phyloP scores from a whole-genome alignment of 257 asterid genomes.

The Ilex aquifolium region DNA sequence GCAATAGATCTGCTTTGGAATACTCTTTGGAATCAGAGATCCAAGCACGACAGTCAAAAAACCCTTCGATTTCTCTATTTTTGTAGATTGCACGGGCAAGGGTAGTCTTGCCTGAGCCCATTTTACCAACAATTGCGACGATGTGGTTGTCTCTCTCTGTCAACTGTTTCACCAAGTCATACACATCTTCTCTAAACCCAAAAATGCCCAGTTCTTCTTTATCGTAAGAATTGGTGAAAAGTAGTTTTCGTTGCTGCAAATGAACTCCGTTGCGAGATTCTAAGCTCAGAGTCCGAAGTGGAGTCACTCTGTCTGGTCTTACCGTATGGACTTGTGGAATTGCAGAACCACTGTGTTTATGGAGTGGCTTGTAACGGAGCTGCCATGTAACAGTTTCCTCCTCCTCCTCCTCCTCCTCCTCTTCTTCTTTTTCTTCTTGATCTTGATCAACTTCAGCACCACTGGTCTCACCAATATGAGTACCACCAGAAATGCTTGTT shows the following conservation, averaged over 20 bases:
- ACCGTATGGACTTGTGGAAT: neutral
- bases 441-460: neutral
- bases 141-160: neutral
- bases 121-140: conserved; percentile 20
- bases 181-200: neutral
- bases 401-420: neutral
- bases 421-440: neutral
- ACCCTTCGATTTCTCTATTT: conserved; percentile 5
- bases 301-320: neutral
- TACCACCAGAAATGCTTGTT: neutral
- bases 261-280: conserved; percentile 1
- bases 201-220: conserved; percentile 16
- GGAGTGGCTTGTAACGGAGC: neutral
- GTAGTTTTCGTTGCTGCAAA: conserved; percentile 3
- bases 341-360: neutral
- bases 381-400: neutral
- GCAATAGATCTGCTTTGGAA: conserved; percentile 8
- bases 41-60: conserved; percentile 21
- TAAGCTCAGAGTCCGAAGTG: neutral
- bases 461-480: neutral
- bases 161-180: neutral
- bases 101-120: conserved; percentile 38
- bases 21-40: conserved; percentile 10
- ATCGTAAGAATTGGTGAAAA: conserved; percentile 10
- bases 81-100: conserved; percentile 24